phyloP scores from a whole-genome alignment of 768 basidiomycete species.

The Tricholoma furcatifolium region DNA sequence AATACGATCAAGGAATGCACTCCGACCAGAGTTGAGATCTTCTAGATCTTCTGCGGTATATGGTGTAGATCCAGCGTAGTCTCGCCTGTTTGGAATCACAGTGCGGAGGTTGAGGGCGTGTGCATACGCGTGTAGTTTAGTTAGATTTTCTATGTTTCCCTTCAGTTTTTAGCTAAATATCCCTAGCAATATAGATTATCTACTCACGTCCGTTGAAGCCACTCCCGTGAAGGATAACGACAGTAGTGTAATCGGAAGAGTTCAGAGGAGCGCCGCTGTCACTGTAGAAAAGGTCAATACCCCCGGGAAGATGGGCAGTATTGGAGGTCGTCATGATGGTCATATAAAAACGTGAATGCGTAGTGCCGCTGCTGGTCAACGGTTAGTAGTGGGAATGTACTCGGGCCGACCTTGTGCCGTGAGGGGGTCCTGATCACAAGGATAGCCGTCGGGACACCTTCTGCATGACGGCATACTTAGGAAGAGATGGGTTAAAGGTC shows the following conservation, averaged over 20 bases:
- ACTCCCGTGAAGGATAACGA: slow-evolving; percentile 33
- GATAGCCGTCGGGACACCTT: too few species aligned
- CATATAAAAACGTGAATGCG: background rate
- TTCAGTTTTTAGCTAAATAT: too few species aligned
- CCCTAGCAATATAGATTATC: too few species aligned
- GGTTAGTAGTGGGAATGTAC: background rate
- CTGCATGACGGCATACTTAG: background rate
- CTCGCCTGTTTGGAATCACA: slow-evolving; percentile 28
- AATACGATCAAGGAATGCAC: slow-evolving; percentile 24
- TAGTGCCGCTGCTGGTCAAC: background rate
- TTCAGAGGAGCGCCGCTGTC: slow-evolving; percentile 32
- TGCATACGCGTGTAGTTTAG: slow-evolving; percentile 21
- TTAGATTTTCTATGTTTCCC: slow-evolving; percentile 11
- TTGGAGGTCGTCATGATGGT: slow-evolving; percentile 3
- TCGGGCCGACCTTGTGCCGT: background rate
- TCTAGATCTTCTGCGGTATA: slow-evolving; percentile 31
- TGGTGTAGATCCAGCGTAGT: slow-evolving; percentile 31
- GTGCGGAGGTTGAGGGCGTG: slow-evolving; percentile 24
- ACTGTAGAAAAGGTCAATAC: slow-evolving; percentile 27
- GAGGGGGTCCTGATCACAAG: background rate
- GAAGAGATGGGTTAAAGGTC: background rate
- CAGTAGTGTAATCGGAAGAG: slow-evolving; percentile 32
- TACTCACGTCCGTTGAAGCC: slow-evolving; percentile 32
- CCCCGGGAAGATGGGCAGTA: slow-evolving; percentile 13
- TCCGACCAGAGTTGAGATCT: slow-evolving; percentile 22